Evolutionary conservation across 2,329 filamentous ascomycete genomes (phyloP).

Genomic region (Fusarium secorum): DNA sequence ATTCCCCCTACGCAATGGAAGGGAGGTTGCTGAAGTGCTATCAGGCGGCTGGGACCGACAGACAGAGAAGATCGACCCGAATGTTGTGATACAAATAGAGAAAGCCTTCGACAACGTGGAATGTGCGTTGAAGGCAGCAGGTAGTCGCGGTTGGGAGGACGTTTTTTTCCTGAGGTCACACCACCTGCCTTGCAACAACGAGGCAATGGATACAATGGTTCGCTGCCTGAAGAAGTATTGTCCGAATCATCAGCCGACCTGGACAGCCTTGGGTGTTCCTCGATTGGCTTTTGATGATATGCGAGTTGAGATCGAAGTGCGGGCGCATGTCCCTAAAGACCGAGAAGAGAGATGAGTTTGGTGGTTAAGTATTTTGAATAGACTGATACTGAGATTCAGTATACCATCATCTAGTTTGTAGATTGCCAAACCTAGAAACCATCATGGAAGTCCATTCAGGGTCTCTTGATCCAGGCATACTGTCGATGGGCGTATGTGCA

Average conservation of each 20-base stretch:
- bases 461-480: neutral
- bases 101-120: neutral
- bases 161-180: neutral
- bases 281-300: neutral
- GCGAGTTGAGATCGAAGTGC: neutral
- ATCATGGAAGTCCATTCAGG: accelerated
- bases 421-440: neutral
- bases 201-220: neutral
- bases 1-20: accelerated
- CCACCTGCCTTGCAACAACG: neutral
- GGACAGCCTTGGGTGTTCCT: neutral
- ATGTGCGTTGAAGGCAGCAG: neutral
- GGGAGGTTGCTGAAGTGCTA: accelerated
- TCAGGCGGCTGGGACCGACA: neutral
- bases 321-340: neutral
- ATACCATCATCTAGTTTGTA: neutral
- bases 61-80: neutral
- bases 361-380: accelerated
- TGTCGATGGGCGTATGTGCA: neutral
- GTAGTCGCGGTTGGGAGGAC: neutral
- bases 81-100: neutral
- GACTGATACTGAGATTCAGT: accelerated
- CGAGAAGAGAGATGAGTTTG: neutral
- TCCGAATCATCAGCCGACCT: neutral
- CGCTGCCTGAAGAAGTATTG: neutral